These are phyloP conservation scores for Apiotrichum montevideense DNA, from an alignment of 1,284 basidiomycete genomes.

Conservation along the genomic window DNA sequence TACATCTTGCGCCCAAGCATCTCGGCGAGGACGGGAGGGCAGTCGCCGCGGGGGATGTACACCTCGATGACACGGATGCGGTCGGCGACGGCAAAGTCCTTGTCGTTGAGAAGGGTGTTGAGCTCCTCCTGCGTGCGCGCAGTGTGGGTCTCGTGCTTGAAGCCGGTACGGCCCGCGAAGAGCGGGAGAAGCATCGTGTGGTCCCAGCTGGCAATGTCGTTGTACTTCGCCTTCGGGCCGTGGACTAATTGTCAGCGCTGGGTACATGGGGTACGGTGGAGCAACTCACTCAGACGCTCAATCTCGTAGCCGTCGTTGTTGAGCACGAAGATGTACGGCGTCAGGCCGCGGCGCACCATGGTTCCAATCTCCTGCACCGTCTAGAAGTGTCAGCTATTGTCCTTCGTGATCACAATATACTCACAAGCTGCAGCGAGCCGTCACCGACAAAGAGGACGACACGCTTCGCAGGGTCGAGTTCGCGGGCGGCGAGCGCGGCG, in stretches of 20 bases:
- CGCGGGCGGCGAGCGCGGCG: slow-evolving; percentile 61
- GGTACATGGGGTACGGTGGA: slow-evolving; percentile 23
- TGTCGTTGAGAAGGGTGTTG: slow-evolving; percentile 48
- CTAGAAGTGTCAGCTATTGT: slow-evolving; percentile 13
- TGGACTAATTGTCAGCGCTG: slow-evolving; percentile 39
- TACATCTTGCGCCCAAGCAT: slow-evolving; percentile 19
- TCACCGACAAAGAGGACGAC: slow-evolving; percentile 78
- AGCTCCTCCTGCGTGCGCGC: slow-evolving; percentile 51
- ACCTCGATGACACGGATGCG: slow-evolving; percentile 45
- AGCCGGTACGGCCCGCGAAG: slow-evolving; percentile 30
- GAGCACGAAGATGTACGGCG: slow-evolving; percentile 56
- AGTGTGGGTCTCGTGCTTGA: slow-evolving; percentile 30
- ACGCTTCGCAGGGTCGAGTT: slow-evolving; percentile 56
- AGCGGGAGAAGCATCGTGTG: slow-evolving; percentile 44
- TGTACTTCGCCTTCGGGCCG: slow-evolving; percentile 46
- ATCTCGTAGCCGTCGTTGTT: slow-evolving; percentile 89
- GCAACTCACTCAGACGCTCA: slow-evolving; percentile 70
- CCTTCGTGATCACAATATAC: not conserved
- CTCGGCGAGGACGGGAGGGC: slow-evolving; percentile 11
- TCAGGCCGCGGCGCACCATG: slow-evolving; percentile 48
- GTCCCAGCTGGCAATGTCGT: slow-evolving; percentile 48
- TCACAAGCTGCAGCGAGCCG: slow-evolving; percentile 50
- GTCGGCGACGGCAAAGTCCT: slow-evolving; percentile 39
- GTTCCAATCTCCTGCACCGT: slow-evolving; percentile 51
- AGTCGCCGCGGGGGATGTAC: slow-evolving; percentile 42